These are phyloP conservation scores for Cyberlindnera saturnus DNA, from an alignment of 805 yeast genomes.

Conservation along the genomic window DNA sequence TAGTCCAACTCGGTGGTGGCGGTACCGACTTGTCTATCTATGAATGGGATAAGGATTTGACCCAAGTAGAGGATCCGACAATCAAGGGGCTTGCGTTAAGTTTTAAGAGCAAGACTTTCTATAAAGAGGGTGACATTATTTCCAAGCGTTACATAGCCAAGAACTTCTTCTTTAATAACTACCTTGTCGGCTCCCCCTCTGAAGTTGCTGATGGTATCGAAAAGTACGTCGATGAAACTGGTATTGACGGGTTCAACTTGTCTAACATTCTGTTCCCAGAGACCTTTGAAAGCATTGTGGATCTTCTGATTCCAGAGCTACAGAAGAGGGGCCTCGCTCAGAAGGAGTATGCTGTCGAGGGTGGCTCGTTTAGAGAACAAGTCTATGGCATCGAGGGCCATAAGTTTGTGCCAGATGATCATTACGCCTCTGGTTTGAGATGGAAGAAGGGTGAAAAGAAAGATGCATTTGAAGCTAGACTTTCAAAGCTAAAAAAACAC, in stretches of 20 bases:
- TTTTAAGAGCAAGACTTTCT: conserved; percentile 21
- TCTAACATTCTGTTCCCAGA: conserved; percentile 35
- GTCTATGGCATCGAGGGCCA: conserved; percentile 22
- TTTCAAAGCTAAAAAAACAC: conserved; percentile 8
- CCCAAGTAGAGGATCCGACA: conserved; percentile 28
- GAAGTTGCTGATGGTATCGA: conserved; percentile 38
- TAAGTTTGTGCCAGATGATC: conserved; percentile 20
- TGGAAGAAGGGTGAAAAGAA: conserved; percentile 24
- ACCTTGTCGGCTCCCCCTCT: conserved; percentile 29
- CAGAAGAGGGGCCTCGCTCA: conserved; percentile 33
- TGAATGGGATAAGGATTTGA: conserved; percentile 42
- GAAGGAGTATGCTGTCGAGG: conserved; percentile 22
- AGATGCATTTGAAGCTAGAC: conserved; percentile 24
- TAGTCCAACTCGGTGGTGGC: conserved; percentile 41
- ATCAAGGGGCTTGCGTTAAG: conserved; percentile 28
- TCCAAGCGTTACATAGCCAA: conserved; percentile 27
- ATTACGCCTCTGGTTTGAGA: conserved; percentile 17
- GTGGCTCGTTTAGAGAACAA: conserved; percentile 34
- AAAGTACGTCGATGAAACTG: conserved; percentile 33
- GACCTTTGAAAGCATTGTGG: conserved; percentile 35
- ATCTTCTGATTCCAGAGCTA: conserved; percentile 29
- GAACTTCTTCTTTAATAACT: conserved; percentile 17
- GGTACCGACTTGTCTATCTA: conserved; percentile 36
- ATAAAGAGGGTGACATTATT: conserved; percentile 20
- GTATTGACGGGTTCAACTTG: conserved; percentile 39